phyloP scores from a whole-genome alignment of 257 asterid species.

The Primulina eburnea region DNA sequence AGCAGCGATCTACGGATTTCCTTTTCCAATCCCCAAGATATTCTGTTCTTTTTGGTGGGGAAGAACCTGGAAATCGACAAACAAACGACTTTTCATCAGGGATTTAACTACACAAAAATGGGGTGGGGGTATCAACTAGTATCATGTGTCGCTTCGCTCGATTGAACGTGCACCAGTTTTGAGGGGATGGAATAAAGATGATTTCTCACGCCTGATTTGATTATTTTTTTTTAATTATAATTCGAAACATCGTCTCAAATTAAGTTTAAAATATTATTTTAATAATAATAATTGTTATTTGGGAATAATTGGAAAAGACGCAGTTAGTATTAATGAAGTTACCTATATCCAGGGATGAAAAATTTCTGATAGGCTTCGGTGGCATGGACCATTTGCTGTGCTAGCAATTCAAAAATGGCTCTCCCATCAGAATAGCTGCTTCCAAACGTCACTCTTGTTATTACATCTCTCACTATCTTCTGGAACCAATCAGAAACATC shows the following conservation, averaged over 20 bases:
- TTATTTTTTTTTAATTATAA: no score
- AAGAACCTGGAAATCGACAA: conserved; percentile 42
- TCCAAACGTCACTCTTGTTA: conserved; percentile 71
- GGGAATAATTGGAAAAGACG: background rate
- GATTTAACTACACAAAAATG: conserved; percentile 1
- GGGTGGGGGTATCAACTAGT: background rate
- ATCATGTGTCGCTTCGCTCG: background rate
- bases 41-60: conserved; percentile 77
- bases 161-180: background rate
- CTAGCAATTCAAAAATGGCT: conserved; percentile 62
- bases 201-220: background rate
- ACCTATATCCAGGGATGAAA: conserved; percentile 84
- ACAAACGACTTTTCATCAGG: background rate
- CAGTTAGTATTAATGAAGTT: background rate
- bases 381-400: conserved; percentile 81
- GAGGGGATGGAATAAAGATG: background rate
- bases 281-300: no score
- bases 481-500: conserved; percentile 74
- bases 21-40: conserved; percentile 81
- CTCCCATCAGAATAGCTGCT: conserved; percentile 73
- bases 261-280: no score
- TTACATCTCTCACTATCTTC: conserved; percentile 61
- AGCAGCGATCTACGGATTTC: conserved; percentile 64
- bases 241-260: no score
- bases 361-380: conserved; percentile 71